phyloP scores from a whole-genome alignment of 495 filamentous ascomycete genomes.

The Staphylotrichum tortipilum region DNA sequence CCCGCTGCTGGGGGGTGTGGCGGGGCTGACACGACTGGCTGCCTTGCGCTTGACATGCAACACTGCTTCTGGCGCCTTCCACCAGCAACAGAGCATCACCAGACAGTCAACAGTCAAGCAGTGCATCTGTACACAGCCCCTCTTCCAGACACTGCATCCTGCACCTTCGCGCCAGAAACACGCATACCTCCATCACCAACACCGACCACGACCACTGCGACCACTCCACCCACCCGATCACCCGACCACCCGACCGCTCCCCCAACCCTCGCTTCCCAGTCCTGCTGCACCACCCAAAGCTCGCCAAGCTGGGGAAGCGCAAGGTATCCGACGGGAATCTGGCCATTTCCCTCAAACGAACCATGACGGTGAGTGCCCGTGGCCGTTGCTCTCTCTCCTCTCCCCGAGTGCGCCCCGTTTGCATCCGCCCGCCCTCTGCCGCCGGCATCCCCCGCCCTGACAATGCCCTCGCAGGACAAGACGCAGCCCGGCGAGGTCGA shows the following conservation, averaged over 20 bases:
- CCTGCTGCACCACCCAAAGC: not conserved
- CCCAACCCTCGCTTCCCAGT: not conserved
- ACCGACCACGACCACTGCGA: not conserved
- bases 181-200: too few species aligned
- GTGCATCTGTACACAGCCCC: too few species aligned
- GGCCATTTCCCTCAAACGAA: slow-evolving; percentile 66
- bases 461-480: slow-evolving; percentile 23
- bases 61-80: not conserved
- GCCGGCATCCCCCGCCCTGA: too few species aligned
- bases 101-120: too few species aligned
- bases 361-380: slow-evolving; percentile 64
- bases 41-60: not conserved
- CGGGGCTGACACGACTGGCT: not conserved
- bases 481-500: slow-evolving; percentile 43
- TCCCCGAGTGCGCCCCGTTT: too few species aligned
- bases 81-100: not conserved
- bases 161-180: too few species aligned
- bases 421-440: too few species aligned
- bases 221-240: too few species aligned
- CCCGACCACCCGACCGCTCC: not conserved
- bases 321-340: slow-evolving; percentile 70
- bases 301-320: slow-evolving; percentile 64
- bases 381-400: too few species aligned
- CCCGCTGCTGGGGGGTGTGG: not conserved
- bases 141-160: too few species aligned